Conservation (phyloP, 176 grass and related monocot genomes). For the Areca catechu region DNA sequence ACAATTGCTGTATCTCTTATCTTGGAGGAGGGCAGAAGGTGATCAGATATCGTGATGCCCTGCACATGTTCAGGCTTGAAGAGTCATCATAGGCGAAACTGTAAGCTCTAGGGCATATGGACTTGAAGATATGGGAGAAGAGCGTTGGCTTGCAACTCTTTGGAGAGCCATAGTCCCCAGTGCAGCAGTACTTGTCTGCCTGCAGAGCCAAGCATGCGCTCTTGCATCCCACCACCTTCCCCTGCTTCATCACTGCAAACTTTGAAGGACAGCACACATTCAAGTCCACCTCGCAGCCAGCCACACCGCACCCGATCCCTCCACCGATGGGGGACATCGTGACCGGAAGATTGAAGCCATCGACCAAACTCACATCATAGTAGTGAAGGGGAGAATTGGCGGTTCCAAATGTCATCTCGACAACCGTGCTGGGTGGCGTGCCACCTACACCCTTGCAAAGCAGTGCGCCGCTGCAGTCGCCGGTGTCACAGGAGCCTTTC, state of each 20-base stretch:
- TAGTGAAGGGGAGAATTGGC: constrained; percentile 42
- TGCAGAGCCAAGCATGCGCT: constrained; percentile 68
- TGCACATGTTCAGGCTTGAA: constrained; percentile 65
- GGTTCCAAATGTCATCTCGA: constrained; percentile 81
- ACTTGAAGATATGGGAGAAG: constrained; percentile 85
- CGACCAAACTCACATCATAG: constrained; percentile 76
- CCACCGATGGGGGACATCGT: constrained; percentile 61
- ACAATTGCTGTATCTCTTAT: not conserved
- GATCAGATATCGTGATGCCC: constrained; percentile 66
- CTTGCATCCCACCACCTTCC: constrained; percentile 59
- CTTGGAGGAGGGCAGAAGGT: constrained; percentile 68
- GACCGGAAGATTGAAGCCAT: constrained; percentile 81
- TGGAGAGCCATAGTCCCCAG: constrained; percentile 46
- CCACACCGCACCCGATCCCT: constrained; percentile 62
- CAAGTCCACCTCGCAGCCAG: constrained; percentile 48
- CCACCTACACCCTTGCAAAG: constrained; percentile 24
- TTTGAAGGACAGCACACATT: constrained; percentile 71
- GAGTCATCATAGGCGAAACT: constrained; percentile 79
- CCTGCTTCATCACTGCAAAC: constrained; percentile 55
- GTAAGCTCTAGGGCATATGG: constrained; percentile 74
- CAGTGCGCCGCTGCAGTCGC: constrained; percentile 26
- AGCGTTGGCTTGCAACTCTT: constrained; percentile 53
- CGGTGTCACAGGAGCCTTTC: constrained; percentile 27
- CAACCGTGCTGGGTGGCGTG: constrained; percentile 33
- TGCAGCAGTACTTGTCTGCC: constrained; percentile 75